Evolutionary conservation across 2,329 filamentous ascomycete genomes (phyloP), one percentile per base, ranked within the genome.

Genomic region (Fusarium scirpi): DNA sequence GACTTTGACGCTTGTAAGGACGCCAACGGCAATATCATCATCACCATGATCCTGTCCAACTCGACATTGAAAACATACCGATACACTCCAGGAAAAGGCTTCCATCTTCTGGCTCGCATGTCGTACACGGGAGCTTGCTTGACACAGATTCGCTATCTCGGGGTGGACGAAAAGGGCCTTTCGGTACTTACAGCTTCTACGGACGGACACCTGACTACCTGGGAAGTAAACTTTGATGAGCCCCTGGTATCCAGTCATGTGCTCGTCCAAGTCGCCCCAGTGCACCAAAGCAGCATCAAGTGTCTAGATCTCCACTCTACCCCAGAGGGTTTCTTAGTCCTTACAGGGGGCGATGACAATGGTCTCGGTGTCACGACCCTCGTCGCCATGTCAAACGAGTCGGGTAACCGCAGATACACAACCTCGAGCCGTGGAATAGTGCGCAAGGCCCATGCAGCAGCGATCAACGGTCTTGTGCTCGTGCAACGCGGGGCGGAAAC

Each of bases 331-430:
- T 82, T 70, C 70, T 66, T 92, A 1, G 76, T 97, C 20, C 78
- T 93, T 7, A 94, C 93, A 0, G 94, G 93, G 27, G 94, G 96
- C 24, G 96, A 99, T 74, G 96, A 98, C 79, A 96, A 96, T 67
- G 91, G 91, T 6, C 79, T 98, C 1, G 90, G 87, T 1, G 75
- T 93, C 13, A 87, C 86, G 25, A 79, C 61, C 0, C 55, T 81
- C 32, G 64, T 59, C 8, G 62, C 66, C 44, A 65, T 63, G 25
- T 59, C 69, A 24, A 55, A 66, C 22, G 61, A 71, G 24, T 29
- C 49, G 46, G 69, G 52, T 34, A 64, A 54, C 38, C 63, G 38
- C 18, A 67, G 67, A 25, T 79, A 76, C 58, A 71, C 60, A 12
- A 64, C 78, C 15, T 65, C 61, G 11, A 60, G 52, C 22, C 71